Evolutionary conservation across 2,329 filamentous ascomycete species (phyloP), one percentile per base, ranked within the genome.

Genomic region (Penicillium sp.): DNA sequence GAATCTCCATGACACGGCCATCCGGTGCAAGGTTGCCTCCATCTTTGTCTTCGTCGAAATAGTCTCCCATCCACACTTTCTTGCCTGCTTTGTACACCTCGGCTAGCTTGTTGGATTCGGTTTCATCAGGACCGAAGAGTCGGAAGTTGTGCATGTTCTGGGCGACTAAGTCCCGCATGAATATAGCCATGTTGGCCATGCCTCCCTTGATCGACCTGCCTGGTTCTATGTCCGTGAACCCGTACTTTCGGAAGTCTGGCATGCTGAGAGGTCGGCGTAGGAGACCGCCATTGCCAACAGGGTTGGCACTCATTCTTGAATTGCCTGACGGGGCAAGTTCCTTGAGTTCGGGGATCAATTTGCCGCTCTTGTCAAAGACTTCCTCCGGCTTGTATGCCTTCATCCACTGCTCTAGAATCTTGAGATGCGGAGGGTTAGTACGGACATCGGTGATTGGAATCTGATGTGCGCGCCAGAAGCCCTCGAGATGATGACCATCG

Each of bases 391-490:
- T 83, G 70, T 92, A 92, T 63, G 83, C 83, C 61, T 83, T 85
- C 87, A 92, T 90, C 89, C 89, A 92, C 29, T 83, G 73, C 72
- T 92, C 89, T 6, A 92, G 81, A 1, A 85, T 59, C 73, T 88
- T 84, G 52, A 92, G 77, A 55, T 90, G 86, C 13, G 81, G 77
- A 0, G 82, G 79, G 67, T 90, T 90, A 22, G 81, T 83, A 34
- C 81, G 79, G 1, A 89, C 86, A 59, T 89, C 87, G 4, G 88
- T 81, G 55, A 92, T 86, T 42, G 89, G 89, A 6, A 92, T 86
- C 72, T 92, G 89, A 68, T 92, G 89, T 16, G 89, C 79, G 42
- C 88, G 83, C 88, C 88, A 92, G 78, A 85, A 92, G n/a, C 89
- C 89, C 63, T 85, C 85, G 7, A 91, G 81, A 62, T 83, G 86